Evolutionary conservation across 306 rosid species (phyloP).

Genomic region (Trifolium pratense): DNA sequence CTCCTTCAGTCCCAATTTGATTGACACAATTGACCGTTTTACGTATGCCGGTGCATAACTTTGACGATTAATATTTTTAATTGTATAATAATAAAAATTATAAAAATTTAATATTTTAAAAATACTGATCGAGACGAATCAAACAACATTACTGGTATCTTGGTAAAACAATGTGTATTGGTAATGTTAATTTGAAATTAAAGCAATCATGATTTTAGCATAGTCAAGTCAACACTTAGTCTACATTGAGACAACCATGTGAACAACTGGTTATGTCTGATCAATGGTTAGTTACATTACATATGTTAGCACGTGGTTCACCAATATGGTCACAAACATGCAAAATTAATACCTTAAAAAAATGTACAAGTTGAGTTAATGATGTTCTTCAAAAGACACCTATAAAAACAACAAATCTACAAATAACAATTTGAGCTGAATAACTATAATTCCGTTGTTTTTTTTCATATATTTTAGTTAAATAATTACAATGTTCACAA

Average conservation of each 20-base stretch:
- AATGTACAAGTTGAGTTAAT: constrained; percentile 2
- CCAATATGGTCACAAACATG: constrained; percentile 23
- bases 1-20: too few relatives aligned
- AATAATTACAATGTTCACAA: too few relatives aligned
- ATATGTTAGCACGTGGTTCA: constrained; percentile 29
- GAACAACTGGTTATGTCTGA: constrained; percentile 39
- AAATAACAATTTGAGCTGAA: neutral
- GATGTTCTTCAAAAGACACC: neutral
- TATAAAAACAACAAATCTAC: neutral
- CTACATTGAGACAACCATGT: constrained; percentile 30
- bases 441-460: neutral
- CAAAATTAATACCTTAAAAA: neutral
- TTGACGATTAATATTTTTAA: too few relatives aligned
- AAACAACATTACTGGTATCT: neutral
- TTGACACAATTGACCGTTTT: too few relatives aligned
- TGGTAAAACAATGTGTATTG: neutral
- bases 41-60: too few relatives aligned
- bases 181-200: neutral
- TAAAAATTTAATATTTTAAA: too few relatives aligned
- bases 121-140: too few relatives aligned
- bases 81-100: too few relatives aligned
- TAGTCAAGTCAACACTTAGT: constrained; percentile 28
- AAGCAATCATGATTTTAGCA: neutral
- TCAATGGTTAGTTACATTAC: neutral
- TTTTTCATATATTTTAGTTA: too few relatives aligned